These are phyloP conservation scores for Saccharomycopsis babjevae DNA, from an alignment of 805 yeast species.

Conservation along the genomic window DNA sequence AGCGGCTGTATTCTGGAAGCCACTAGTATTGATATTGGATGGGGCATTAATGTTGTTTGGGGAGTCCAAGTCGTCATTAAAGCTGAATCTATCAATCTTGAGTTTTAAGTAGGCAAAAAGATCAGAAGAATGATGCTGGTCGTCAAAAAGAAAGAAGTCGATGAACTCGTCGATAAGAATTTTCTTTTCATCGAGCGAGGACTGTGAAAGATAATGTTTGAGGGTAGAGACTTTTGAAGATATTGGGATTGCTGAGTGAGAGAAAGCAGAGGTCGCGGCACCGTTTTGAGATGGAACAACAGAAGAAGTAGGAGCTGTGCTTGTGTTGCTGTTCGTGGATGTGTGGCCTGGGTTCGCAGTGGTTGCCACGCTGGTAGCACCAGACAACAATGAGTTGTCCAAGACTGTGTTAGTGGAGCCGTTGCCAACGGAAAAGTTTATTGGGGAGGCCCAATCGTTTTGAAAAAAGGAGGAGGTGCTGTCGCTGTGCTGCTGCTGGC, in stretches of 20 bases:
- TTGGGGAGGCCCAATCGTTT: conserved; percentile 11
- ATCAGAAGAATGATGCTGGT: conserved; percentile 15
- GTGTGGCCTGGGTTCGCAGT: neutral
- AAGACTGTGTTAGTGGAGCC: neutral
- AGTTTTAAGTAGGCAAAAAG: conserved; percentile 14
- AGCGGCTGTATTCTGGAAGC: neutral
- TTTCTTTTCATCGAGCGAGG: conserved; percentile 10
- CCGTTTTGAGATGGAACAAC: conserved; percentile 1
- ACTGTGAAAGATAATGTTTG: conserved; percentile 11
- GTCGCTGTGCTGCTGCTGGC: neutral
- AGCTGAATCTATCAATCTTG: conserved; percentile 16
- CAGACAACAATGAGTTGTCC: neutral
- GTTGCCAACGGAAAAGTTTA: conserved; percentile 12
- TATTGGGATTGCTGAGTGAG: neutral
- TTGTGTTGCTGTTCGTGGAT: neutral
- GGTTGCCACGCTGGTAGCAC: neutral
- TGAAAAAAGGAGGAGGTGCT: neutral
- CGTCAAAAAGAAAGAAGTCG: conserved; percentile 16
- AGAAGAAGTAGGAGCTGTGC: neutral
- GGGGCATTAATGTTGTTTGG: conserved; percentile 9
- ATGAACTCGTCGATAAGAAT: conserved; percentile 16
- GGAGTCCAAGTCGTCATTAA: conserved; percentile 17
- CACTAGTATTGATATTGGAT: neutral
- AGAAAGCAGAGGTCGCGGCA: conserved; percentile 1
- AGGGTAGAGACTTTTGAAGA: neutral